Conservation (phyloP, 2,329 filamentous ascomycete species). For the Diplocarpon mali region DNA sequence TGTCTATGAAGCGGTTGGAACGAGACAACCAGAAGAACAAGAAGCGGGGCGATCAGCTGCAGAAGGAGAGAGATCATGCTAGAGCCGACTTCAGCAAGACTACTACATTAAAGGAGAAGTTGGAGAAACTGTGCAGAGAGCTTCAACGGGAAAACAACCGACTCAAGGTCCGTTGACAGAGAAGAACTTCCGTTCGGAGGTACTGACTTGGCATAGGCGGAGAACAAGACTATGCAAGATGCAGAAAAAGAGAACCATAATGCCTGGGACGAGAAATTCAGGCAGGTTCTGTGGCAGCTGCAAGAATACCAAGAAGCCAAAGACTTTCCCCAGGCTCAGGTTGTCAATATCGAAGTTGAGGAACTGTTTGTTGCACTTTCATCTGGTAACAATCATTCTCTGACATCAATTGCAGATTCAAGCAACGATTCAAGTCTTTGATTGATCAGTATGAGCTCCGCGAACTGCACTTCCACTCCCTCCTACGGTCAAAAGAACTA, state of each 20-base stretch:
- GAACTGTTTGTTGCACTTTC: slow-evolving; percentile 50
- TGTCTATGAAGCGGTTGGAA: slow-evolving; percentile 92
- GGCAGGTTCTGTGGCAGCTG: slow-evolving; percentile 69
- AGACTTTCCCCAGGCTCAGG: slow-evolving; percentile 69
- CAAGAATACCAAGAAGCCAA: slow-evolving; percentile 84
- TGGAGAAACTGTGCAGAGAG: slow-evolving; percentile 92
- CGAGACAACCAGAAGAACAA: slow-evolving; percentile 93
- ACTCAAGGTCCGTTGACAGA: slow-evolving; percentile 58
- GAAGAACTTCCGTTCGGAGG: slow-evolving; percentile 3
- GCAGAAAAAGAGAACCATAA: slow-evolving; percentile 72
- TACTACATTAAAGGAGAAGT: slow-evolving; percentile 82
- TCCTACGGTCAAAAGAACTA: slow-evolving; percentile 87
- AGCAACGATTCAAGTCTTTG: slow-evolving; percentile 83
- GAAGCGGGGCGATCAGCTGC: slow-evolving; percentile 83
- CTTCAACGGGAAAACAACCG: slow-evolving; percentile 97
- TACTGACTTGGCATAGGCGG: slow-evolving; percentile 46
- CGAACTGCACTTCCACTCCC: slow-evolving; percentile 84
- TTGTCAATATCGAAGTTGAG: slow-evolving; percentile 78
- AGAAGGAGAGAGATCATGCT: slow-evolving; percentile 91
- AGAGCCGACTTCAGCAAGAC: slow-evolving; percentile 85
- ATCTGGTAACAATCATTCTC: slow-evolving; percentile 1
- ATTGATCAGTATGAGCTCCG: slow-evolving; percentile 95
- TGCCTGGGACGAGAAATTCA: slow-evolving; percentile 76
- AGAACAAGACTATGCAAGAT: slow-evolving; percentile 85
- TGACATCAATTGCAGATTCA: slow-evolving; percentile 53